These are phyloP conservation scores for Penicillium silybi DNA, from an alignment of 495 filamentous ascomycete species.

Conservation along the genomic window DNA sequence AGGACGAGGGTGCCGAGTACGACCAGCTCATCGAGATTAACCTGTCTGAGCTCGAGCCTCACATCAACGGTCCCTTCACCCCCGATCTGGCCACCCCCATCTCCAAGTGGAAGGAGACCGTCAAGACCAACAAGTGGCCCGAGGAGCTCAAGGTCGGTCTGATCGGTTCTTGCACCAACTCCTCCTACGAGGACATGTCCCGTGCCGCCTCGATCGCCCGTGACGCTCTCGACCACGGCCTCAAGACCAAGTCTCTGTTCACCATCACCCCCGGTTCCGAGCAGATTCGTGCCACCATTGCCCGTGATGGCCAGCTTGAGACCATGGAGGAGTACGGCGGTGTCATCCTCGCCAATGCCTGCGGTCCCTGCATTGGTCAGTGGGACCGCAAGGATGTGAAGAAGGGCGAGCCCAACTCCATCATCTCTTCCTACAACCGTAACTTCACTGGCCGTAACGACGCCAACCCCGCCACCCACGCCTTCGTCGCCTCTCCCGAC, in stretches of 20 bases:
- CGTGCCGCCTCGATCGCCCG: constrained; percentile 91
- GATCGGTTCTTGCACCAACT: constrained; percentile 98
- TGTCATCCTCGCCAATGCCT: constrained; percentile 94
- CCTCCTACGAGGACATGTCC: constrained; percentile 98
- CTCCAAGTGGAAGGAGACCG: constrained; percentile 94
- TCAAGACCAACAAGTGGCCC: constrained; percentile 92
- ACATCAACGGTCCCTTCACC: constrained; percentile 99
- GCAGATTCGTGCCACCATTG: constrained; percentile 95
- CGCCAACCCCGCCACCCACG: constrained; percentile 96
- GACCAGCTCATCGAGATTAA: constrained; percentile 96
- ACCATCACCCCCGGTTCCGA: constrained; percentile 95
- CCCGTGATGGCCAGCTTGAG: constrained; percentile 88
- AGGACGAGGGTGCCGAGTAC: constrained; percentile 93
- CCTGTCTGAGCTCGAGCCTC: constrained; percentile 89
- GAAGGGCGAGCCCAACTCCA: constrained; percentile 96
- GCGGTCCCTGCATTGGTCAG: constrained; percentile 78
- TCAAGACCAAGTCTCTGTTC: constrained; percentile 93
- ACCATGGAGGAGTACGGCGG: constrained; percentile 98
- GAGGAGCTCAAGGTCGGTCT: constrained; percentile 93
- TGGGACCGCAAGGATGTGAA: constrained; percentile 94
- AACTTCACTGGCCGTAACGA: constrained; percentile 99
- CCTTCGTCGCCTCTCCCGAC: constrained; percentile 98
- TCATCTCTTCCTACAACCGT: constrained; percentile 95
- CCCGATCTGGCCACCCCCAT: constrained; percentile 97
- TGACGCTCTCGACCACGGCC: constrained; percentile 87